Evolutionary conservation across 2,329 filamentous ascomycete genomes (phyloP), one percentile per base, ranked within the genome.

Genomic region (Ophiosphaerella narmari): DNA sequence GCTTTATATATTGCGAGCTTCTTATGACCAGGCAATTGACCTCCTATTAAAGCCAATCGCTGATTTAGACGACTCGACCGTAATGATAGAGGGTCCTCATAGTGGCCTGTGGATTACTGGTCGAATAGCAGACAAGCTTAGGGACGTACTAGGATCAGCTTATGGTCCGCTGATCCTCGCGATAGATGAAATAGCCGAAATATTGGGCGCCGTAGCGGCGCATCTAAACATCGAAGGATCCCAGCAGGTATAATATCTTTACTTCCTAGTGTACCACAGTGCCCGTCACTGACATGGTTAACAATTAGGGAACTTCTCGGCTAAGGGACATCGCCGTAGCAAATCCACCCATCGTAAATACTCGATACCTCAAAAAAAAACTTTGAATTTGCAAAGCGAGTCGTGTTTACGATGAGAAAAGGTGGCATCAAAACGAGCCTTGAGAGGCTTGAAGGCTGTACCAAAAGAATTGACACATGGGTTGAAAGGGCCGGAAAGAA

Each of bases 221-320:
- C 23, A 43, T 14, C 16, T 43, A 11, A 43, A 43, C 31, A 43
- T 43, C n/a, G 26, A 43, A 43, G 39, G 39, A 33, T 43, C 39
- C 6, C 39, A 43, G 29, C 39, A 43, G 39, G 39, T 43, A 32
- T 6, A 14, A 14, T 18, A 31, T n/a, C 39, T 32, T 13, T 9
- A 13, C 18, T 13, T n/a, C 26, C n/a, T 21, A 24, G 21, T n/a
- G 21, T 39, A 21, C 7, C n/a, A 14, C 1, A 12, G 39, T 26
- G 16, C 13, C 26, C 39, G 14, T 14, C n/a, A 16, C 29, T 43
- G 26, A 43, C 26, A 5, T 26, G 13, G 39, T 5, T 26, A 6
- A 39, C 33, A 9, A 29, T 31, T 31, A 43, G 18, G 39, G 23
- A 43, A 43, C 39, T 33, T 12, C 14, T 32, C 39, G 31, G 18